phyloP scores from a whole-genome alignment of 805 yeast genomes.

The Kurtzmaniella cleridarum region DNA sequence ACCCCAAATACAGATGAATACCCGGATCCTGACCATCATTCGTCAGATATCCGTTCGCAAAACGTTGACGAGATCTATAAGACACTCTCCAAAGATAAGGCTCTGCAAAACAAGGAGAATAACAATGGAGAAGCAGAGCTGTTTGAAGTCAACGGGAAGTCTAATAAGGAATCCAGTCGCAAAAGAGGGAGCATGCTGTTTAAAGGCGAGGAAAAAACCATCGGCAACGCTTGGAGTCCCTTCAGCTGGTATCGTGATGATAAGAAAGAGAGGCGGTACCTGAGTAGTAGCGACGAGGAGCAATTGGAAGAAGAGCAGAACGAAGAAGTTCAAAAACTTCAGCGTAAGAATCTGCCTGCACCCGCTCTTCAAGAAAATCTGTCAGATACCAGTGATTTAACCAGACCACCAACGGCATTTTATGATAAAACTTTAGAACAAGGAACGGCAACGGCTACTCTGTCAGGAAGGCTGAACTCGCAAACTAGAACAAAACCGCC shows the following conservation, averaged over 20 bases:
- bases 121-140: background rate
- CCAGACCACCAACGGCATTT: too few relatives aligned
- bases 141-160: background rate
- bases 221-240: constrained; percentile 29
- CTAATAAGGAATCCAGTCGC: background rate
- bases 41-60: background rate
- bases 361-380: too few relatives aligned
- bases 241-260: constrained; percentile 22
- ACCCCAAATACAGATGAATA: too few relatives aligned
- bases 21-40: too few relatives aligned
- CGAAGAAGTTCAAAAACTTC: background rate
- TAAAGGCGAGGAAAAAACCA: constrained; percentile 8
- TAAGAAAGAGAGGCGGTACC: constrained; percentile 27
- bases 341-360: too few relatives aligned
- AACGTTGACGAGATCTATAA: constrained; percentile 7
- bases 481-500: too few relatives aligned
- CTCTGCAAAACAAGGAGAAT: background rate
- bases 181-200: constrained; percentile 2
- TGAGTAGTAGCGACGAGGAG: constrained; percentile 24
- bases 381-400: too few relatives aligned
- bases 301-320: background rate
- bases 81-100: constrained; percentile 5
- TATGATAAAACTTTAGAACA: too few relatives aligned
- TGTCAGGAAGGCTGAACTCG: too few relatives aligned
- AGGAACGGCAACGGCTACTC: too few relatives aligned